A percentile compares a stretch with the other conserved stretches of the same genome.
phyloP scores from a whole-genome alignment of 2,329 filamentous ascomycete species.

The Delphinella strobiligena region DNA sequence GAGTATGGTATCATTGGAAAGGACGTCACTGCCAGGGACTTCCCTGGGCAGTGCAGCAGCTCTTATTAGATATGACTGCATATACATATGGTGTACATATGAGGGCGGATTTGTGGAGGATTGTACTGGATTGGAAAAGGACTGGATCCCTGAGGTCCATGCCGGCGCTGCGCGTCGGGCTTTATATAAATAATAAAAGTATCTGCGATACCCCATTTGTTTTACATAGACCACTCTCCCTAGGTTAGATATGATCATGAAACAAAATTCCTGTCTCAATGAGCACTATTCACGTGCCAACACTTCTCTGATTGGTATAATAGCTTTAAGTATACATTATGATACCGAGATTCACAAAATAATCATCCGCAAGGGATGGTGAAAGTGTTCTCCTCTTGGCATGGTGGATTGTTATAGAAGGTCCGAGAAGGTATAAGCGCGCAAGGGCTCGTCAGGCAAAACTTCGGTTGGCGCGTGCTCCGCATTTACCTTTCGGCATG shows the following conservation, averaged over 20 bases:
- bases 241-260: too few relatives aligned
- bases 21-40: conserved; percentile 21
- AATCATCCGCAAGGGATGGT: too few relatives aligned
- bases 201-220: conserved; percentile 4
- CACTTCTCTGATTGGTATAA: too few relatives aligned
- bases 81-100: background rate
- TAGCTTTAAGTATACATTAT: too few relatives aligned
- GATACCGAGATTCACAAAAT: too few relatives aligned
- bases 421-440: background rate
- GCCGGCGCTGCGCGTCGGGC: conserved; percentile 6
- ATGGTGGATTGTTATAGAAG: background rate
- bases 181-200: conserved; percentile 2
- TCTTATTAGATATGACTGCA: conserved; percentile 1
- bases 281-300: too few relatives aligned
- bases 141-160: background rate
- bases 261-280: too few relatives aligned
- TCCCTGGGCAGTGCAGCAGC: conserved; percentile 14
- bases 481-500: background rate
- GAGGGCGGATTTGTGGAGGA: too few relatives aligned
- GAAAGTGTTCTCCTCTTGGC: background rate
- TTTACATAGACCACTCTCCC: conserved; percentile 3
- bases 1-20: conserved; percentile 28
- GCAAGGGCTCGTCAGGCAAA: background rate
- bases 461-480: background rate
- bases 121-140: background rate